Conservation (phyloP, 345 rosid species). For the Xanthoceras sorbifolium region DNA sequence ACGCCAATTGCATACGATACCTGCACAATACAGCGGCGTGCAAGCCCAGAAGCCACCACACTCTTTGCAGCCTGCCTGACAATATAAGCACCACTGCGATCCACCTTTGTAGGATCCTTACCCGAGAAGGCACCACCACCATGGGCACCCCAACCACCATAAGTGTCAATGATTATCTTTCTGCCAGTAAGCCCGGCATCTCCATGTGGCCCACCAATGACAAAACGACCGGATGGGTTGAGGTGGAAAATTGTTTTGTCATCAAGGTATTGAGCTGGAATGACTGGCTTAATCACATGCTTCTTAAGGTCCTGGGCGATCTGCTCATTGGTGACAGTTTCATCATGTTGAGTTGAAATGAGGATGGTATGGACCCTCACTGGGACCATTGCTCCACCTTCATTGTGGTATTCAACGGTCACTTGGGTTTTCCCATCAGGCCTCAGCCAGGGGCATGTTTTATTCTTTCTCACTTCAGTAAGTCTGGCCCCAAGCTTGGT, state of each 20-base stretch:
- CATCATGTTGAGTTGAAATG: constrained; percentile 32
- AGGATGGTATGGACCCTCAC: constrained; percentile 30
- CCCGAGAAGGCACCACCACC: constrained; percentile 40
- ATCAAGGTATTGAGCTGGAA: constrained; percentile 29
- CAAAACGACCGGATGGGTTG: constrained; percentile 36
- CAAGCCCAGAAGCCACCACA: constrained; percentile 39
- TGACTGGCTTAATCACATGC: constrained; percentile 32
- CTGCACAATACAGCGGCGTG: constrained; percentile 34
- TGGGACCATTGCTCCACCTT: constrained; percentile 37
- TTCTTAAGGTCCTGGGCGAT: constrained; percentile 26
- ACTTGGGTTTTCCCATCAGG: constrained; percentile 40
- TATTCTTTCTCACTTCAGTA: constrained; percentile 30
- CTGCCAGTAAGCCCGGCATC: constrained; percentile 35
- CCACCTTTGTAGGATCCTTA: constrained; percentile 33
- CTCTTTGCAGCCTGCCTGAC: constrained; percentile 38
- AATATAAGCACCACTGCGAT: constrained; percentile 34
- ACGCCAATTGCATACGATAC: constrained; percentile 37
- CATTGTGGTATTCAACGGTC: constrained; percentile 32
- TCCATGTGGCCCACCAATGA: constrained; percentile 34
- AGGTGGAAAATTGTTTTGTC: constrained; percentile 36
- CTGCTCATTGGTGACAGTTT: constrained; percentile 26
- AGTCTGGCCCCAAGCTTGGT: constrained; percentile 34
- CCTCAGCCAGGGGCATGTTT: constrained; percentile 33
- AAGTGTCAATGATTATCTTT: constrained; percentile 33
- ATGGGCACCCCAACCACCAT: constrained; percentile 38